Evolutionary conservation across 306 rosid genomes (phyloP).

Genomic region (Quercus alba): DNA sequence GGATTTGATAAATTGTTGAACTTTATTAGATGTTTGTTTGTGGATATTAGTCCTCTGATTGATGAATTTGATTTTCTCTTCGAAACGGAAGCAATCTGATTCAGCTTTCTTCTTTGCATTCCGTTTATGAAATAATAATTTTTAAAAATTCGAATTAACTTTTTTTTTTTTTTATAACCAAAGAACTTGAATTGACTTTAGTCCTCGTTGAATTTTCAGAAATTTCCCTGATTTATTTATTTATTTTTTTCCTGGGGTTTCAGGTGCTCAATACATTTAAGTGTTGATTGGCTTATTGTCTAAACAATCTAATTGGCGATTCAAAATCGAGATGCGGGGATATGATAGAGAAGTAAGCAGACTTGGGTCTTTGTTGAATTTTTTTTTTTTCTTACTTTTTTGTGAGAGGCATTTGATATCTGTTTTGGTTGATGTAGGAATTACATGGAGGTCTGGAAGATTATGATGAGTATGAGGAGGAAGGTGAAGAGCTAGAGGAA

Average conservation of each 20-base stretch:
- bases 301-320: background rate
- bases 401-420: background rate
- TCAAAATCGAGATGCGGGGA: conserved; percentile 49
- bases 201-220: background rate
- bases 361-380: background rate
- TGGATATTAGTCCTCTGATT: too few species aligned
- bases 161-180: too few species aligned
- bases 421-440: conserved; percentile 30
- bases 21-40: too few species aligned
- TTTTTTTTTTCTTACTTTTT: background rate
- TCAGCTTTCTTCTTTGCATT: background rate
- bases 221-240: background rate
- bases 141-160: too few species aligned
- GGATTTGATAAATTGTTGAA: too few species aligned
- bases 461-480: conserved; percentile 59
- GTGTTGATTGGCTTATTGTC: conserved; percentile 13
- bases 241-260: background rate
- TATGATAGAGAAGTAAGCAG: conserved; percentile 56
- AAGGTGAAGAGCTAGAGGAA: conserved; percentile 41
- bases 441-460: conserved; percentile 20
- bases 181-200: background rate
- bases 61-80: background rate
- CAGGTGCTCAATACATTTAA: conserved; percentile 12
- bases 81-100: background rate
- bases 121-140: background rate